Evolutionary conservation across 345 rosid species (phyloP), one percentile per base, ranked within the genome.

Genomic region (Kernera saxatilis): DNA sequence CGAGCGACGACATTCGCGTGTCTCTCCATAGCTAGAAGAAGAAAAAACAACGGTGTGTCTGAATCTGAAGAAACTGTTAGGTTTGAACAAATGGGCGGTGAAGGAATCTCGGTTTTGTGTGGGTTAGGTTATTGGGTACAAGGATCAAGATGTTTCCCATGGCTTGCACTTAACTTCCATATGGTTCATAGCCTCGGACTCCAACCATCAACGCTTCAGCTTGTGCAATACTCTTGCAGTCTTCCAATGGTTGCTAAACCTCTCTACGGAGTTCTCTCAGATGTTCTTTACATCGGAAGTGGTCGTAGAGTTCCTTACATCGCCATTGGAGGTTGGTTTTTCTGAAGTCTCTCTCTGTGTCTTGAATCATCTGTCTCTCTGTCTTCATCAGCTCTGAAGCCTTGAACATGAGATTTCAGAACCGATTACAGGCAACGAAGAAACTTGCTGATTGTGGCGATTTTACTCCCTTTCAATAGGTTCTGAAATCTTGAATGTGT

Each of bases 171-270:
- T 63, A 90, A 90, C 79, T 93, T 88, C 76, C 89, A 88, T 69
- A 85, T 93, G 97, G 93, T 88, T 48, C 33, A 86, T 26, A 80
- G 78, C 74, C 93, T 93, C 14, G 83, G 77, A 25, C 76, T 90
- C 75, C 80, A 83, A 45, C 97, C 98, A 3, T 85, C 93, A 0
- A 76, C 82, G 21, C 78, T 93, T 81, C 98, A 93, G 90, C 89
- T 93, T 37, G 87, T 93, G 49, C 97, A 88, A 82, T 71, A 86
- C 64, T 81, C 83, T 78, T 96, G 86, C 25, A 84, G 83, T 74
- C 84, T 93, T 51, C 98, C 98, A 11, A 90, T 88, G 95, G 92
- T 86, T 41, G 96, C 92, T 62, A 93, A 93, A 70, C 98, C 97
- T 73, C 84, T 92, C 33, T 88, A 84, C 58, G 97, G 96, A 19